Base-by-base conservation (phyloP, 768 basidiomycete genomes). In the Tephrocybe rancida region DNA sequence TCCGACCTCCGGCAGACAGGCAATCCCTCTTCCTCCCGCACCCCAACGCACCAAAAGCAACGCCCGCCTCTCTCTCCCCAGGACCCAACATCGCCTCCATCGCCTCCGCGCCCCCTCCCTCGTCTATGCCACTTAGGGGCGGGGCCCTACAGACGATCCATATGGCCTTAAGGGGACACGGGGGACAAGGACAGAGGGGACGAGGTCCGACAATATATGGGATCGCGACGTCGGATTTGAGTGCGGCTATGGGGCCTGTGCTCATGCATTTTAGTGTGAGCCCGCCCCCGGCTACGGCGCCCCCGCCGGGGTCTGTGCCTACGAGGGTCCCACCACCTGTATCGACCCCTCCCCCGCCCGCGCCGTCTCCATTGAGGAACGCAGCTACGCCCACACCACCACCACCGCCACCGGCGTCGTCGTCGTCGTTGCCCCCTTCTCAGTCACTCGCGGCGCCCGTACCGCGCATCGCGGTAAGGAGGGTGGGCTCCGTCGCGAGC, bases 201-300 rank as follows among this genome's bases (percentile, higher is more conserved):
- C 39, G 58, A 7, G 75, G 76, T 9, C 75, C 77, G 22, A 90
- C 89, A 11, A 77, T 91, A 5, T 89, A 87, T 55, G 88, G 79
- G 0, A 68, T 77, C 18, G 83, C 76, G 19, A 76, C 80, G 21
- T 61, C 61, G 13, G 88, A 90, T 51, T 61, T 91, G 37, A 60
- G 59, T 19, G 62, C 49, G 25, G 71, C 86, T 13, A 63, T 69
- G 24, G 80, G 81, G 0, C 87, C 88, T 1, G 83, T 90, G 0
- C 83, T 81, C 0, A 83, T 90, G 39, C 57, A 73, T 7, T 90
- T 85, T 63, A 78, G 78, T 32, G 52, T 81, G 5, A 84, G 87
- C 30, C 85, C 84, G 0, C 73, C 72, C 0, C 60, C 58, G 3
- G 56, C 61, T 19, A 63, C 54, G 26, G 60, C 57, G 0, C 58